phyloP scores from a whole-genome alignment of 257 asterid species.

The Forsythia suspensa region DNA sequence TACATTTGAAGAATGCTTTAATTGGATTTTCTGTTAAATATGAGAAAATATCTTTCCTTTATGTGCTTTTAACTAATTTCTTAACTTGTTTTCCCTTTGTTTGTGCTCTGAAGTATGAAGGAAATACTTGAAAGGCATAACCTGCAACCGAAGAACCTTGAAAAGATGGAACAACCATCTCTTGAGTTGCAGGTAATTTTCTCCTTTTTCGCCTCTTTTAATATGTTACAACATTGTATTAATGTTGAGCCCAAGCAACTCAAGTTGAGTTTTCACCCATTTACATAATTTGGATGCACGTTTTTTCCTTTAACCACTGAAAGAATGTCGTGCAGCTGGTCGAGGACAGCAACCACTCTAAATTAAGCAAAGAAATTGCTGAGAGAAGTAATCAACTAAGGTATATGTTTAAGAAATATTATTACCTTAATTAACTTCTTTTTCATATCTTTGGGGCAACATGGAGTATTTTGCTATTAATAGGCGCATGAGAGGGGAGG shows the following conservation, averaged over 20 bases:
- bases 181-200: slow-evolving; percentile 67
- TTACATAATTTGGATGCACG: not conserved
- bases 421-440: not conserved
- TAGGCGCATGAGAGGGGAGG: slow-evolving; percentile 96
- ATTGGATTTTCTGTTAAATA: not conserved
- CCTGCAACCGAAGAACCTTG: slow-evolving; percentile 72
- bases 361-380: slow-evolving; percentile 67
- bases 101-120: slow-evolving; percentile 51
- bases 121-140: slow-evolving; percentile 73
- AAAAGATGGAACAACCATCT: slow-evolving; percentile 71
- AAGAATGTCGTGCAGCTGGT: slow-evolving; percentile 52
- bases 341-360: slow-evolving; percentile 58
- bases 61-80: not conserved
- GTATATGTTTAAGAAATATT: slow-evolving; percentile 23
- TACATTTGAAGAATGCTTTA: not conserved
- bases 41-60: not conserved
- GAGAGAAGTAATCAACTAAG: slow-evolving; percentile 66
- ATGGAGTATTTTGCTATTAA: not conserved
- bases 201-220: not conserved
- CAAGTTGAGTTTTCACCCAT: too few species aligned
- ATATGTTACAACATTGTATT: not conserved
- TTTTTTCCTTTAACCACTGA: not conserved
- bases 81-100: not conserved
- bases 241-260: not conserved
- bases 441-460: not conserved